Conservation (phyloP, 495 filamentous ascomycete species). For the Pseudomonodictys pantanalensis region DNA sequence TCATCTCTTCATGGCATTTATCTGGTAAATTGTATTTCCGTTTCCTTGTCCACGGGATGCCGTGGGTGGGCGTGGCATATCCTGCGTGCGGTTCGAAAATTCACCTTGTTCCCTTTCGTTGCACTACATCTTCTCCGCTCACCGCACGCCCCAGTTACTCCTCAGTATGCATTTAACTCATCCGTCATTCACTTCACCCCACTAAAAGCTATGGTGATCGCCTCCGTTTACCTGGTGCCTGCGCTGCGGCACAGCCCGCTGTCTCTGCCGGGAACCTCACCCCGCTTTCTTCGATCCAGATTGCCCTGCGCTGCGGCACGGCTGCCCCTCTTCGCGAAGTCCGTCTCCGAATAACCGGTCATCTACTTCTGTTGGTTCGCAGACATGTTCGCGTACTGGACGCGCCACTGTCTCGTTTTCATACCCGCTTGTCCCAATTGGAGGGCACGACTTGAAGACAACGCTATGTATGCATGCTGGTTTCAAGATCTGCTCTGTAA, state of each 20-base stretch:
- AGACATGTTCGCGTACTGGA: neutral
- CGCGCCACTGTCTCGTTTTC: neutral
- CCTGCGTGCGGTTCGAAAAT: conserved; percentile 13
- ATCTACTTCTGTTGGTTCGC: neutral
- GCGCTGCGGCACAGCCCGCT: neutral
- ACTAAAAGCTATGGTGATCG: neutral
- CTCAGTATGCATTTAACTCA: no score
- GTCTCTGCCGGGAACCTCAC: neutral
- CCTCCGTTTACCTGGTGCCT: neutral
- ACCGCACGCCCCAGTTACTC: no score
- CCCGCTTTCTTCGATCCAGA: neutral
- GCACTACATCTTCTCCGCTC: no score
- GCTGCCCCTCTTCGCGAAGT: no score
- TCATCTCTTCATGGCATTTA: conserved; percentile 23
- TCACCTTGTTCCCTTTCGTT: conserved; percentile 5
- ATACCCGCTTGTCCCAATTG: neutral
- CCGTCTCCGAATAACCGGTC: no score
- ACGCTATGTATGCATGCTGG: neutral
- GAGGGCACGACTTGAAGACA: neutral
- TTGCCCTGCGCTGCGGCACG: neutral
- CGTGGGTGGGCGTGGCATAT: neutral
- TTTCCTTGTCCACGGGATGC: conserved; percentile 3
- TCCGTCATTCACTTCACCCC: no score
- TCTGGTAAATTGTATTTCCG: conserved; percentile 23
- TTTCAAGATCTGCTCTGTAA: neutral